These are phyloP conservation scores for Blumeria graminis DNA, from an alignment of 2,329 filamentous ascomycete species.

Conservation along the genomic window DNA sequence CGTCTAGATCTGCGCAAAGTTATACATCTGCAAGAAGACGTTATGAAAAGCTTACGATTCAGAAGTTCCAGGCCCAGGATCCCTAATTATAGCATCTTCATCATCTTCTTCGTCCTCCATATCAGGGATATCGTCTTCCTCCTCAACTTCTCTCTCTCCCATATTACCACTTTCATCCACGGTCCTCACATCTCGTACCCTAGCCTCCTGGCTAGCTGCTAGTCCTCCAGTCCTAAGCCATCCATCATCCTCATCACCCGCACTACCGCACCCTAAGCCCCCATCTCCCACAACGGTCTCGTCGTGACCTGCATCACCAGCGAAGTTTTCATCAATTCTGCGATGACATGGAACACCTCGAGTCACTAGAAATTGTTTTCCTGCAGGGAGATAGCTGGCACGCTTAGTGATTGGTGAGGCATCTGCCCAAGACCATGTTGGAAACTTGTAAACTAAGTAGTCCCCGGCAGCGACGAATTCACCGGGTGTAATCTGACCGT, in stretches of 20 bases:
- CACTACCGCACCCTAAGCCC: conserved; percentile 25
- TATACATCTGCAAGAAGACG: background rate
- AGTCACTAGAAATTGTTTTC: conserved; percentile 89
- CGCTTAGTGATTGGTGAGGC: conserved; percentile 61
- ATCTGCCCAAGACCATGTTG: conserved; percentile 90
- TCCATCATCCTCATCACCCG: conserved; percentile 51
- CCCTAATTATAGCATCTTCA: conserved; percentile 85
- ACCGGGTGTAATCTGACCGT: conserved; percentile 88
- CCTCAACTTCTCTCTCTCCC: conserved; percentile 45
- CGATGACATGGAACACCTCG: conserved; percentile 85
- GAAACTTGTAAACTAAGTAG: conserved; percentile 97
- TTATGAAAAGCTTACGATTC: conserved; percentile 10
- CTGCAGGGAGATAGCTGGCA: conserved; percentile 55
- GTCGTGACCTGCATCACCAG: conserved; percentile 64
- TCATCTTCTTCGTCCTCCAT: conserved; percentile 98
- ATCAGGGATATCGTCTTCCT: conserved; percentile 64
- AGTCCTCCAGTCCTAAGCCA: conserved; percentile 77
- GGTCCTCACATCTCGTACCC: conserved; percentile 60
- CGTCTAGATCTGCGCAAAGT: conserved; percentile 39
- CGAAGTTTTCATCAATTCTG: conserved; percentile 79
- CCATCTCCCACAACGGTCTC: conserved; percentile 69
- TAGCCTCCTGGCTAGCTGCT: conserved; percentile 49
- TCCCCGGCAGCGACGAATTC: conserved; percentile 92
- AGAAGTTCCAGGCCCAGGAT: conserved; percentile 22
- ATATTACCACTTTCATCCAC: conserved; percentile 69